Evolutionary conservation across 1,284 basidiomycete genomes (phyloP).

Genomic region (Tilletia horrida): DNA sequence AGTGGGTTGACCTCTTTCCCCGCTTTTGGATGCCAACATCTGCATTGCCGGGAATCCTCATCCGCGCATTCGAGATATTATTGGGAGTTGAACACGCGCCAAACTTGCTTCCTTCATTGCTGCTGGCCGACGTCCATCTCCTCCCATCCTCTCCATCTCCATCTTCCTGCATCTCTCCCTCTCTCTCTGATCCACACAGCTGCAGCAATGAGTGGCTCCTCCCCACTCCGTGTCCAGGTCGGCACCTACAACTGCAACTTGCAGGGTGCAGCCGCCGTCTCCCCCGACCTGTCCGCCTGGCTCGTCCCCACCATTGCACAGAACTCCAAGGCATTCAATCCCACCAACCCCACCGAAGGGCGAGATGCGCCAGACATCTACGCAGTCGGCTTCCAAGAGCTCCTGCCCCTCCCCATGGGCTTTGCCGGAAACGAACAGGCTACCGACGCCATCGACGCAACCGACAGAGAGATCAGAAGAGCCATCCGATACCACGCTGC

Average conservation of each 20-base stretch:
- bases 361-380: slow-evolving; percentile 65
- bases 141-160: too few species aligned
- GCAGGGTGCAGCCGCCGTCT: slow-evolving; percentile 61
- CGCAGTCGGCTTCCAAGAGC: slow-evolving; percentile 83
- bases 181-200: too few species aligned
- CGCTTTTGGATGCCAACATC: too few species aligned
- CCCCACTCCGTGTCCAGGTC: slow-evolving; percentile 65
- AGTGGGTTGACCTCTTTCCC: too few species aligned
- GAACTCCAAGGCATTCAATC: slow-evolving; percentile 33
- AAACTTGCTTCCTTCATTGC: too few species aligned
- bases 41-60: too few species aligned
- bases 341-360: slow-evolving; percentile 28
- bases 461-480: slow-evolving; percentile 60
- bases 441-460: slow-evolving; percentile 63
- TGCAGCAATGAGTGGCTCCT: too few species aligned
- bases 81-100: too few species aligned
- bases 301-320: slow-evolving; percentile 46
- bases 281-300: slow-evolving; percentile 50
- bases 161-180: too few species aligned
- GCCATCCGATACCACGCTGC: slow-evolving; percentile 52
- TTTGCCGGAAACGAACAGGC: slow-evolving; percentile 58
- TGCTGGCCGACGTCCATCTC: too few species aligned
- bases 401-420: slow-evolving; percentile 67
- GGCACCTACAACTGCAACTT: slow-evolving; percentile 82
- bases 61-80: too few species aligned